These are phyloP conservation scores for Clitopilus passeckerianus DNA, from an alignment of 768 basidiomycete genomes.

Conservation along the genomic window DNA sequence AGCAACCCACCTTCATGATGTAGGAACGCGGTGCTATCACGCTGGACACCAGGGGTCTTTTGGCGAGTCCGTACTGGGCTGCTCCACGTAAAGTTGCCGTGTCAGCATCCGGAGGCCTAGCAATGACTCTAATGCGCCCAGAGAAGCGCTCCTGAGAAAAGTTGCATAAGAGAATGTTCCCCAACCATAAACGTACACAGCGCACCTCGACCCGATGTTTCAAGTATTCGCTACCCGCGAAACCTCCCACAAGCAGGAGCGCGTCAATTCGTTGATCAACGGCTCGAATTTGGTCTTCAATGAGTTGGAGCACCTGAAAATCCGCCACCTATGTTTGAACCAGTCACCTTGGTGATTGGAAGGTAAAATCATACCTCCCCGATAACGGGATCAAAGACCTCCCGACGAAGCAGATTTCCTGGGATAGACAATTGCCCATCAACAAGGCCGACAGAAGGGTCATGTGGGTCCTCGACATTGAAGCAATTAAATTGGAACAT, in stretches of 20 bases:
- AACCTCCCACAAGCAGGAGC: slow-evolving; percentile 85
- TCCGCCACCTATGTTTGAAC: not conserved
- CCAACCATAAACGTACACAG: slow-evolving; percentile 7
- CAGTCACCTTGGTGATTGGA: slow-evolving; percentile 4
- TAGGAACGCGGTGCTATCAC: slow-evolving; percentile 82
- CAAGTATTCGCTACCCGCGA: slow-evolving; percentile 82
- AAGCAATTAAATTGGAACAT: slow-evolving; percentile 91
- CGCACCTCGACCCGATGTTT: slow-evolving; percentile 70
- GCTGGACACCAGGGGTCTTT: slow-evolving; percentile 71
- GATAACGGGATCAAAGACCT: slow-evolving; percentile 91
- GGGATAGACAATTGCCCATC: slow-evolving; percentile 84
- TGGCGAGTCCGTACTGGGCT: slow-evolving; percentile 82
- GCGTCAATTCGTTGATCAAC: slow-evolving; percentile 75
- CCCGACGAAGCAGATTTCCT: slow-evolving; percentile 69
- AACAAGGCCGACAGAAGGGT: slow-evolving; percentile 71
- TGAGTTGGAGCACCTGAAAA: slow-evolving; percentile 65
- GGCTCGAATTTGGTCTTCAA: slow-evolving; percentile 69
- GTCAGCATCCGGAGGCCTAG: slow-evolving; percentile 81
- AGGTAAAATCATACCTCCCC: slow-evolving; percentile 48
- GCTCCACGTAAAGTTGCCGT: slow-evolving; percentile 86
- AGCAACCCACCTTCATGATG: slow-evolving; percentile 66
- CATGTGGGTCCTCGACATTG: slow-evolving; percentile 80
- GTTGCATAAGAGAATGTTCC: slow-evolving; percentile 7
- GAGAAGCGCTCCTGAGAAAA: slow-evolving; percentile 57
- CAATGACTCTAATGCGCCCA: slow-evolving; percentile 65